Conservation (phyloP, 441 rosid genomes). For the Hura crepitans region DNA sequence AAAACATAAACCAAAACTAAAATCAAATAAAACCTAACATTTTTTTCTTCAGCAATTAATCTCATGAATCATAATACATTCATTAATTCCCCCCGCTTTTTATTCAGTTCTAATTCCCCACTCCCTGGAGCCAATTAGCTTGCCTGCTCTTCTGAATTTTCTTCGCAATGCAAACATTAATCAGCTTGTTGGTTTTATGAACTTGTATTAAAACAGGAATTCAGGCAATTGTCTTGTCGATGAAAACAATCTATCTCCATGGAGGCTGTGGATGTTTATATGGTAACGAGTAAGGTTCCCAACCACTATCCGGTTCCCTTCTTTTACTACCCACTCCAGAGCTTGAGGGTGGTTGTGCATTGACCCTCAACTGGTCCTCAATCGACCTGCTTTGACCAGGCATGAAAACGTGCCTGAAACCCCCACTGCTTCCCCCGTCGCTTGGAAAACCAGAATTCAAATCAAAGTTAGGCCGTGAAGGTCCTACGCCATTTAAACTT, state of each 20-base stretch:
- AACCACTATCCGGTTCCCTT: slow-evolving; percentile 77
- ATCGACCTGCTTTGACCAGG: slow-evolving; percentile 49
- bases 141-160: slow-evolving; percentile 25
- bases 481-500: slow-evolving; percentile 45
- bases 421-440: slow-evolving; percentile 53
- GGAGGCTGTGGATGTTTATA: slow-evolving; percentile 59
- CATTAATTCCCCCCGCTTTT: slow-evolving; percentile 35
- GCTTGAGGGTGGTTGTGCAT: slow-evolving; percentile 56
- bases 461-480: slow-evolving; percentile 59
- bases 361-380: slow-evolving; percentile 57
- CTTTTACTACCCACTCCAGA: slow-evolving; percentile 65
- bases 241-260: slow-evolving; percentile 48
- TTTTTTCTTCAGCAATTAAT: slow-evolving; percentile 39
- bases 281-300: slow-evolving; percentile 51
- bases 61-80: slow-evolving; percentile 48
- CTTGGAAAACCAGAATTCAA: slow-evolving; percentile 59
- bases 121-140: slow-evolving; percentile 42
- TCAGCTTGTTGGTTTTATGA: slow-evolving; percentile 27
- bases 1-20: slow-evolving; percentile 29
- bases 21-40: slow-evolving; percentile 35
- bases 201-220: slow-evolving; percentile 12
- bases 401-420: slow-evolving; percentile 58
- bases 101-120: slow-evolving; percentile 42
- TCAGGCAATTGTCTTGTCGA: slow-evolving; percentile 9
- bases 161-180: slow-evolving; percentile 26